A percentile compares a stretch with the other conserved stretches of the same genome.
These are phyloP conservation scores for Euryodendron excelsum DNA, from an alignment of 148 eudicot species.

Conservation along the genomic window DNA sequence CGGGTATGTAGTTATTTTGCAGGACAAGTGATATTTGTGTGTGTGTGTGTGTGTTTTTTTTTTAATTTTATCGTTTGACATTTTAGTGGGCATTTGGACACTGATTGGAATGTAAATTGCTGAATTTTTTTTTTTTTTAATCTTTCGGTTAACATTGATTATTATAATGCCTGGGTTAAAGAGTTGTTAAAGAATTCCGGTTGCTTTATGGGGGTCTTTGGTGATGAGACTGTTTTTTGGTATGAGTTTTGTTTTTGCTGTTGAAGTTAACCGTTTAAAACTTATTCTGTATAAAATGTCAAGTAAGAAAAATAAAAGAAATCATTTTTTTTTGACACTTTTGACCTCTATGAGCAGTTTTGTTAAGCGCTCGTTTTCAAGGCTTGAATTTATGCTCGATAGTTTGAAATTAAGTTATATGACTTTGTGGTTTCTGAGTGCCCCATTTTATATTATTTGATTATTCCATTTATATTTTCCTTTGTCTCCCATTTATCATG, in stretches of 20 bases:
- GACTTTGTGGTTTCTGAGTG: conserved; percentile 16
- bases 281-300: neutral
- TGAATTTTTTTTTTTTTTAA: too few species aligned
- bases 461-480: neutral
- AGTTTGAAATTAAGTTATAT: neutral
- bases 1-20: conserved; percentile 34
- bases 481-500: conserved; percentile 1
- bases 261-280: neutral
- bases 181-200: too few species aligned
- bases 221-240: neutral
- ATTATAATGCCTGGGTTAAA: too few species aligned
- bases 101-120: too few species aligned
- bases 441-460: neutral
- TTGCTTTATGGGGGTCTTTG: neutral
- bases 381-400: neutral
- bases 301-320: neutral
- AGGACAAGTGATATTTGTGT: neutral
- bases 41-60: conserved; percentile 33
- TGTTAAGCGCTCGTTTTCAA: neutral
- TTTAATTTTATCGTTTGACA: conserved; percentile 17
- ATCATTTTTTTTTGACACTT: conserved; percentile 4
- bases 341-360: neutral
- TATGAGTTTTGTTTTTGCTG: neutral
- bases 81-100: too few species aligned
- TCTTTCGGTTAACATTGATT: too few species aligned